These are phyloP conservation scores for Pythium aquatile DNA, from an alignment of 352 stramenopile species.

Conservation along the genomic window DNA sequence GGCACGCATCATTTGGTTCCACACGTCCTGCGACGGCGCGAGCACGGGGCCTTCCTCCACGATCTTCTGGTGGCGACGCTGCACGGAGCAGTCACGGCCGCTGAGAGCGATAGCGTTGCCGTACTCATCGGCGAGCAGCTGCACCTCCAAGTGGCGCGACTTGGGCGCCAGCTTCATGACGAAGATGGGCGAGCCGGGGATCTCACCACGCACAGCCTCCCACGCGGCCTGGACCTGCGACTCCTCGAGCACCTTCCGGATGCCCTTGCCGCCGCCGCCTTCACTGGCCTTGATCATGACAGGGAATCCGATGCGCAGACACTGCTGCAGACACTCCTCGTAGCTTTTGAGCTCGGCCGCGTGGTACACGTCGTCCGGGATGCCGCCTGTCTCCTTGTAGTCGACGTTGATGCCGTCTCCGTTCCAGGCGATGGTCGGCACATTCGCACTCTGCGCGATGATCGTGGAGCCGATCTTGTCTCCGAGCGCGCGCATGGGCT, in stretches of 20 bases:
- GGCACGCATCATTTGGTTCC: conserved; percentile 97
- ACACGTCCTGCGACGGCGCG: conserved; percentile 92
- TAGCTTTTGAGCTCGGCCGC: conserved; percentile 92
- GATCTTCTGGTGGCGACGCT: conserved; percentile 99
- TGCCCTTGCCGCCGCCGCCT: conserved; percentile 99
- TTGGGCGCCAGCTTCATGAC: conserved; percentile 98
- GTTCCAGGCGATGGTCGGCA: conserved; percentile 99
- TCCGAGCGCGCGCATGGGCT: conserved; percentile 98
- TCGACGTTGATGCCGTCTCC: conserved; percentile 93
- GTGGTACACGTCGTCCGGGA: conserved; percentile 94
- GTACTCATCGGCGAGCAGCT: conserved; percentile 98
- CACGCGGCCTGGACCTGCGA: conserved; percentile 94
- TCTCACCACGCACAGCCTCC: conserved; percentile 97
- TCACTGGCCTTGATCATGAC: conserved; percentile 99
- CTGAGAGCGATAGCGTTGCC: conserved; percentile 98
- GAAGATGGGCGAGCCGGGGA: conserved; percentile 99
- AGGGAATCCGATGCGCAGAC: conserved; percentile 96
- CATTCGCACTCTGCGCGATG: conserved; percentile 98
- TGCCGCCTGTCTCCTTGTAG: conserved; percentile 84
- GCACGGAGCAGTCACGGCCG: conserved; percentile 99
- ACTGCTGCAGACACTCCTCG: conserved; percentile 91
- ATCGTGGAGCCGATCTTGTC: conserved; percentile 99
- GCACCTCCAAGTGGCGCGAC: conserved; percentile 98
- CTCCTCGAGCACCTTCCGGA: conserved; percentile 92
- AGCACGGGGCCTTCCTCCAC: conserved; percentile 98